These are phyloP conservation scores for Yamadazyma mexicana DNA, from an alignment of 1,139 yeast genomes.

Conservation along the genomic window DNA sequence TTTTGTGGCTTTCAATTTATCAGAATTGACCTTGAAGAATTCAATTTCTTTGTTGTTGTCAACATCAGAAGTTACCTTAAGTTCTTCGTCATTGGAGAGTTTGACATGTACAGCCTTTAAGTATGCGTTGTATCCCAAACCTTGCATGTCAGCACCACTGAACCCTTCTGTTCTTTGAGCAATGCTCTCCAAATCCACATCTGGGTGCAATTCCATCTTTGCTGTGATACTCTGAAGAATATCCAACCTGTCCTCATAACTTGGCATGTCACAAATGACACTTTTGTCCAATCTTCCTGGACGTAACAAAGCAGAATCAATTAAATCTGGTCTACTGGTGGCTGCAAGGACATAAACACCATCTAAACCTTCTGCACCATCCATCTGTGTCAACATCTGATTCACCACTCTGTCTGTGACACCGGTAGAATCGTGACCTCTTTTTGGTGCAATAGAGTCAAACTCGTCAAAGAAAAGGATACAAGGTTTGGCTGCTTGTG, in stretches of 20 bases:
- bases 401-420: constrained; percentile 97
- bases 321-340: constrained; percentile 90
- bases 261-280: constrained; percentile 87
- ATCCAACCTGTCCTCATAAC: constrained; percentile 65
- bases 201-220: constrained; percentile 51
- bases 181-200: constrained; percentile 54
- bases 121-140: constrained; percentile 88
- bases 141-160: constrained; percentile 96
- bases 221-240: constrained; percentile 64
- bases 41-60: constrained; percentile 24
- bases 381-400: constrained; percentile 97
- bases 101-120: constrained; percentile 84
- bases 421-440: constrained; percentile 98
- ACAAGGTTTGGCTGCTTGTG: constrained; percentile 93
- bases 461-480: constrained; percentile 93
- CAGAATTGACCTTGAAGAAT: constrained; percentile 36
- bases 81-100: constrained; percentile 46
- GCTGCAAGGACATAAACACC: constrained; percentile 98
- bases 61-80: constrained; percentile 17
- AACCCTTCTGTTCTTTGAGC: constrained; percentile 71
- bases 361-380: constrained; percentile 97
- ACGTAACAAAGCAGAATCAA: constrained; percentile 90
- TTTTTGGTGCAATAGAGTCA: constrained; percentile 95
- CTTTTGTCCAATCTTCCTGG: constrained; percentile 96
- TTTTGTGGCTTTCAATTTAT: constrained; percentile 28